Evolutionary conservation across 306 rosid species (phyloP).

Genomic region (Malus fusca): DNA sequence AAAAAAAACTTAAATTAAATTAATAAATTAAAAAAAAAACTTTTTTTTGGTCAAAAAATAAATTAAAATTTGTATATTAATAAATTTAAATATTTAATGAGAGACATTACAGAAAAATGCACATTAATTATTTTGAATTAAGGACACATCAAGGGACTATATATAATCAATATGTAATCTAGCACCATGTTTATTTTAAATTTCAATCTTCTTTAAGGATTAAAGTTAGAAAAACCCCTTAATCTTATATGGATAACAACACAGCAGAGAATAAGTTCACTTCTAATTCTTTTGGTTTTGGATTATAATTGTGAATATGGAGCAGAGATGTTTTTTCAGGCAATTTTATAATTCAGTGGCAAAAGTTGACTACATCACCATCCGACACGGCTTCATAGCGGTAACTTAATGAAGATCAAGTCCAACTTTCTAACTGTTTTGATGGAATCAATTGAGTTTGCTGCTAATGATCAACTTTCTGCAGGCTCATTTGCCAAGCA

Average conservation of each 20-base stretch:
- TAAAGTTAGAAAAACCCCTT: too few relatives aligned
- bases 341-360: conserved; percentile 33
- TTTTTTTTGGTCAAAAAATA: too few relatives aligned
- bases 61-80: too few relatives aligned
- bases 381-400: conserved; percentile 38
- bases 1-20: too few relatives aligned
- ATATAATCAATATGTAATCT: too few relatives aligned
- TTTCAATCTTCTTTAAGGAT: too few relatives aligned
- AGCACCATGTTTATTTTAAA: too few relatives aligned
- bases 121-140: too few relatives aligned
- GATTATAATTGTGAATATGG: conserved; percentile 3
- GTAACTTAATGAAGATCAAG: conserved; percentile 7
- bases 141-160: too few relatives aligned
- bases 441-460: background rate
- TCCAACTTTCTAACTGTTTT: background rate
- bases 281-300: background rate
- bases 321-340: conserved; percentile 43
- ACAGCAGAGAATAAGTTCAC: background rate
- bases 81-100: too few relatives aligned
- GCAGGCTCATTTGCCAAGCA: conserved; percentile 32
- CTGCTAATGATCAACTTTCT: background rate
- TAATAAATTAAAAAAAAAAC: too few relatives aligned
- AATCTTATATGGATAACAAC: background rate
- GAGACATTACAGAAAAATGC: too few relatives aligned
- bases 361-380: conserved; percentile 34